Base-by-base conservation (phyloP, 2,329 filamentous ascomycete genomes). In the Plectosphaerella plurivora region DNA sequence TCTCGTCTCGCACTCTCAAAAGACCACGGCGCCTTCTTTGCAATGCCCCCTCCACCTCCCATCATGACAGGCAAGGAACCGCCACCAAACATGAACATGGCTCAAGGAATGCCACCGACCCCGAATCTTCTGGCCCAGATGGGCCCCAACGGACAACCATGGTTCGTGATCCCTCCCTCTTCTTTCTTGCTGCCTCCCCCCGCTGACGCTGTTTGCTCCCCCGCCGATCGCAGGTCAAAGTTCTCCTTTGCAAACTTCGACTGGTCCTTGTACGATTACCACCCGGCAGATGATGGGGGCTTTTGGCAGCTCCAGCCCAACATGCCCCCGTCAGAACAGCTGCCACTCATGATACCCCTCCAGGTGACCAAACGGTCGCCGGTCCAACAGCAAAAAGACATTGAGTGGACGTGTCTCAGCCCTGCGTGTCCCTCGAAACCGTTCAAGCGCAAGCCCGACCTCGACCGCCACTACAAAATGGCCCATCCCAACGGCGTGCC, bases 391-490 rank as follows among this genome's bases (percentile, higher is more conserved):
- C 10, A 42, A 22, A 52, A 54, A 36, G 52, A 56, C 12, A 47
- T 54, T 28, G 55, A 55, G 44, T 57, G 52, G 47, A 56, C 55
- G 5, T 79, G 76, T 60, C 63, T 70, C 12, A 57, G 63, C 22
- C 63, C 65, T 3, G 68, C 65, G 24, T 83, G 79, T 64, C 64
- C 63, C 22, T 64, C 69, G 18, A 71, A 71, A 48, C 68, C 70
- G 2, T 83, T 82, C 61, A 72, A 72, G 60, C 74, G 80, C 36
- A 71, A 72, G 49, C 77, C 78, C 12, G 81, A 84, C 62, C 73
- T 82, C 12, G 70, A 78, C 48, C 73, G 79, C 15, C 81, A 83
- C 62, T 72, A 73, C 59, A 68, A 69, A 45, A 75, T 77, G 58
- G 70, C 72, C 12, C 81, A 84, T 59, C n/a, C 66, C 68, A 0